Percentiles rank a stretch among this genome's conserved stretches.
These are phyloP conservation scores for Camellia granthamiana DNA, from an alignment of 148 eudicot species.

Conservation along the genomic window DNA sequence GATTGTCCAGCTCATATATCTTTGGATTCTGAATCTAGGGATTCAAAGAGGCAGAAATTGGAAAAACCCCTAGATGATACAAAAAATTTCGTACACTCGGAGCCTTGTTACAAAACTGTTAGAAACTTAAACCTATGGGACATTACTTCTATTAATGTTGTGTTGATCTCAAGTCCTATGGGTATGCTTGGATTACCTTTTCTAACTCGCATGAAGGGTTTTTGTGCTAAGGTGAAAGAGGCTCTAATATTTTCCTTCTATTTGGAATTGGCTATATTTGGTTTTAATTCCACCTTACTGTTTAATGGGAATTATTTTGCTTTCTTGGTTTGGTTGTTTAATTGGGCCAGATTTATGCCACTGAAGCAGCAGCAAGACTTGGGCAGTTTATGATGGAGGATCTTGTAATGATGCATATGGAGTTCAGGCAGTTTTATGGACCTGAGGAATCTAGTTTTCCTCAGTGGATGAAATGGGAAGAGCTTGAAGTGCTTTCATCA, in stretches of 20 bases:
- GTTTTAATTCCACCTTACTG: neutral
- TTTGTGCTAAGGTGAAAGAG: slow-evolving; percentile 58
- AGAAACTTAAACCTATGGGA: slow-evolving; percentile 54
- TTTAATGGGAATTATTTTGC: neutral
- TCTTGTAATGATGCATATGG: slow-evolving; percentile 71
- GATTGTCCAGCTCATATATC: slow-evolving; percentile 24
- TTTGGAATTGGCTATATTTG: neutral
- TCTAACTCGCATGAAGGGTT: slow-evolving; percentile 56
- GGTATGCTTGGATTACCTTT: slow-evolving; percentile 93
- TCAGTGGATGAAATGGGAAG: slow-evolving; percentile 75
- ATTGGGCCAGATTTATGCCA: slow-evolving; percentile 64
- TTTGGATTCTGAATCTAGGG: slow-evolving; percentile 16
- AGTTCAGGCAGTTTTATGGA: slow-evolving; percentile 75
- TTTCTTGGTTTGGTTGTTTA: slow-evolving; percentile 16
- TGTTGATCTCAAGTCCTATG: slow-evolving; percentile 76
- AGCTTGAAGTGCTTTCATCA: slow-evolving; percentile 59
- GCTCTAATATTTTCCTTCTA: slow-evolving; percentile 1
- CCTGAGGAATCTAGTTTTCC: slow-evolving; percentile 47
- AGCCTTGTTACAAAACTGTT: slow-evolving; percentile 68
- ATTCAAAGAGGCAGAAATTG: slow-evolving; percentile 35
- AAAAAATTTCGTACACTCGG: slow-evolving; percentile 43
- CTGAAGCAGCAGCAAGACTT: slow-evolving; percentile 70
- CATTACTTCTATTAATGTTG: slow-evolving; percentile 56
- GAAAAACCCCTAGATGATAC: slow-evolving; percentile 33
- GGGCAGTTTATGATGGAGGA: slow-evolving; percentile 90